Percentiles rank a stretch among this genome's conserved stretches.
Conservation (phyloP, 495 filamentous ascomycete species). For the Cairneyella variabilis region DNA sequence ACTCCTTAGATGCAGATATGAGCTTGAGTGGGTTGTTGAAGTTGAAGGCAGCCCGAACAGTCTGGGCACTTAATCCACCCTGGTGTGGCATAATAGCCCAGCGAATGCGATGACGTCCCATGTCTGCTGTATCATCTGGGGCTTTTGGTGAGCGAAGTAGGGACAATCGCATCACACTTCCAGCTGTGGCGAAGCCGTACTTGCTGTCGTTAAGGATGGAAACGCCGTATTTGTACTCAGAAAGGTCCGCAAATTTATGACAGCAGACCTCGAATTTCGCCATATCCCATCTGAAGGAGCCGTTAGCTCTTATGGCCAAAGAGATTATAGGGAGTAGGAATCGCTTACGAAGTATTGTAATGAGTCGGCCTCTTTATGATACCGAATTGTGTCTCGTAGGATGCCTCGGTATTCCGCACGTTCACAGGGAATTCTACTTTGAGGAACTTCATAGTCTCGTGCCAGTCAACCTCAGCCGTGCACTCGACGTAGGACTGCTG, state of each 20-base stretch:
- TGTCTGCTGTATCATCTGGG: constrained; percentile 92
- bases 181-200: constrained; percentile 90
- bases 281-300: constrained; percentile 80
- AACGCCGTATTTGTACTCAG: constrained; percentile 86
- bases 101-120: constrained; percentile 83
- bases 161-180: constrained; percentile 93
- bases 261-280: constrained; percentile 98
- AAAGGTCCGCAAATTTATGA: constrained; percentile 94
- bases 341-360: constrained; percentile 77
- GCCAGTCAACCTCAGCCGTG: constrained; percentile 83
- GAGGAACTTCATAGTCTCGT: constrained; percentile 92
- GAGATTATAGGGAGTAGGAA: constrained; percentile 52
- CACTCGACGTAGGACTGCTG: constrained; percentile 71
- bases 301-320: constrained; percentile 24
- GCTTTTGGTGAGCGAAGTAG: constrained; percentile 89
- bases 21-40: constrained; percentile 72
- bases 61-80: constrained; percentile 63
- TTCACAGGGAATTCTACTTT: constrained; percentile 98
- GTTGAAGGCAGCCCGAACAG: constrained; percentile 76
- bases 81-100: constrained; percentile 89
- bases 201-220: constrained; percentile 95
- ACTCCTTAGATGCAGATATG: constrained; percentile 26
- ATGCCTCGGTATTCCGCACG: constrained; percentile 83
- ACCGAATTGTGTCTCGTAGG: constrained; percentile 95
- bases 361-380: constrained; percentile 85